Evolutionary conservation across 2,329 filamentous ascomycete species (phyloP).

Genomic region (Cryphonectria nitschkei): DNA sequence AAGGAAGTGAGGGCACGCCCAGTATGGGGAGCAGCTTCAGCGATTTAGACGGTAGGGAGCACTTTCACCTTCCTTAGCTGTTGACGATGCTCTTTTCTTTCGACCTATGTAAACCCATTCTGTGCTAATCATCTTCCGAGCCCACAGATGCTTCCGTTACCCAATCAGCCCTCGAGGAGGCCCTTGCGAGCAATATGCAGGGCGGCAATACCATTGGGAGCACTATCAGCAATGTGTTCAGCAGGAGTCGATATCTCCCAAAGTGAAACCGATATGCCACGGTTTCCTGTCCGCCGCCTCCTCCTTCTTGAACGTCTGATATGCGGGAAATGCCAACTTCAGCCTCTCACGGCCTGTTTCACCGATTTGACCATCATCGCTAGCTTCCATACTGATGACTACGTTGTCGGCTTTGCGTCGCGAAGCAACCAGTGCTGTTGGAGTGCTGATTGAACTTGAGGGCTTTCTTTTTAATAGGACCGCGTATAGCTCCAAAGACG

Average conservation of each 20-base stretch:
- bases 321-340: not conserved
- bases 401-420: not conserved
- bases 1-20: constrained; percentile 73
- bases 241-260: constrained; percentile 63
- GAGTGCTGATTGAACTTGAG: not conserved
- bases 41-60: constrained; percentile 71
- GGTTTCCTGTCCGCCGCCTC: too few relatives aligned
- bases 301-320: not conserved
- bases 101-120: not conserved
- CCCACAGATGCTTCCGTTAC: constrained; percentile 75
- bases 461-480: not conserved
- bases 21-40: constrained; percentile 88
- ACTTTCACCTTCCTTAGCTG: constrained; percentile 14
- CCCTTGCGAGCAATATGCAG: constrained; percentile 72
- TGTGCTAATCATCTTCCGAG: constrained; percentile 18
- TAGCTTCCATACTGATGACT: not conserved
- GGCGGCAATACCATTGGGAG: constrained; percentile 59
- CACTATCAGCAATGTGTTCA: constrained; percentile 69
- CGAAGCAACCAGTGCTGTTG: not conserved
- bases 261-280: constrained; percentile 29
- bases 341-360: not conserved
- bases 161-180: constrained; percentile 79
- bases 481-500: not conserved
- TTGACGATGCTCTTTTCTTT: not conserved
- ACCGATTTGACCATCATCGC: not conserved